Evolutionary conservation across 345 rosid genomes (phyloP).

Genomic region (Salix brachista): DNA sequence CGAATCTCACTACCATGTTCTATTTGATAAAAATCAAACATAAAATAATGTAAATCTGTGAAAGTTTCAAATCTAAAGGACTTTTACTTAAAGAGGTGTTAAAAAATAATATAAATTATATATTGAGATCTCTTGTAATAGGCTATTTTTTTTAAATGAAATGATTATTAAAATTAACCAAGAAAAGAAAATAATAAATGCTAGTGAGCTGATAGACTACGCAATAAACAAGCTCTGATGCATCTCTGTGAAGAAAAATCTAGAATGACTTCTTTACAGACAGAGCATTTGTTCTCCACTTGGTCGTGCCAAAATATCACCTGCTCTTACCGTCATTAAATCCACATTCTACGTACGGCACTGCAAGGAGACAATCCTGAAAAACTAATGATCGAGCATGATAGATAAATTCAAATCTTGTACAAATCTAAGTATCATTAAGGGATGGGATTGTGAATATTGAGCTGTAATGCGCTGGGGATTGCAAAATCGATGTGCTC

Average conservation of each 20-base stretch:
- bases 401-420: neutral
- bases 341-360: neutral
- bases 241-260: conserved; percentile 4
- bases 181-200: neutral
- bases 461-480: neutral
- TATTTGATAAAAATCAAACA: too few species aligned
- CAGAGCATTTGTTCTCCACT: conserved; percentile 1
- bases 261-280: conserved; percentile 15
- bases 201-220: neutral
- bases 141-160: neutral
- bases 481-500: neutral
- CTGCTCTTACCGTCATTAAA: neutral
- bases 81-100: accelerated
- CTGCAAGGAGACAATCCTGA: neutral
- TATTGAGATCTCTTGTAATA: too few species aligned
- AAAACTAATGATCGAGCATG: neutral
- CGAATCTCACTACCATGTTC: accelerated
- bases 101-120: too few species aligned
- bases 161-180: neutral
- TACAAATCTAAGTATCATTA: too few species aligned
- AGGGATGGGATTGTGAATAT: neutral
- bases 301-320: neutral
- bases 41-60: accelerated
- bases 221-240: neutral
- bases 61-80: accelerated